Percentiles rank a stretch among this genome's conserved stretches.
These are phyloP conservation scores for Pulveroboletus sp. DNA, from an alignment of 768 basidiomycete species.

Conservation along the genomic window DNA sequence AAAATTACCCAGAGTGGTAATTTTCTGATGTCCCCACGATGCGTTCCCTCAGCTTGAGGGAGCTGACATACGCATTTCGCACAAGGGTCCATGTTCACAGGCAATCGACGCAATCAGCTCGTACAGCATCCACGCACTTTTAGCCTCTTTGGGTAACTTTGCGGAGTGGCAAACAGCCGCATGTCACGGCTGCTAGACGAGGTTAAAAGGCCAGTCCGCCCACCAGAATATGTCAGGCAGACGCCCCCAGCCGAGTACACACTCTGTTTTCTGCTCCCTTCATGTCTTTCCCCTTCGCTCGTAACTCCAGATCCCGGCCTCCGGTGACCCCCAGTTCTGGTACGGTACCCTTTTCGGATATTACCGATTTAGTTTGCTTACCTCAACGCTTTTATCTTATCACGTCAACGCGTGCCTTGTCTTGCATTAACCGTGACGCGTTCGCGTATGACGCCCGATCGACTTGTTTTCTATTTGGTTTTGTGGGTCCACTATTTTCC, in stretches of 20 bases:
- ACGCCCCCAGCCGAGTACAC: constrained; percentile 9
- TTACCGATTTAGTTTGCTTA: constrained; percentile 18
- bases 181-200: constrained; percentile 9
- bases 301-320: not conserved
- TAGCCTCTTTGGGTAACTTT: constrained; percentile 29
- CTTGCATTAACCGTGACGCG: constrained; percentile 8
- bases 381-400: constrained; percentile 23
- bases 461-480: constrained; percentile 30
- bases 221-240: constrained; percentile 4
- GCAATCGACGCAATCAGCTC: constrained; percentile 23
- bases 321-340: not conserved
- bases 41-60: constrained; percentile 8
- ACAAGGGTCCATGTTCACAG: constrained; percentile 21
- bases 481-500: constrained; percentile 34
- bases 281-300: constrained; percentile 1
- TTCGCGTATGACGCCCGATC: constrained; percentile 14
- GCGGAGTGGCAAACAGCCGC: constrained; percentile 13
- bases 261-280: not conserved
- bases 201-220: constrained; percentile 29
- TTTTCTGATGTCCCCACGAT: constrained; percentile 3
- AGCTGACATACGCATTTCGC: constrained; percentile 31
- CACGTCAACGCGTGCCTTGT: constrained; percentile 1
- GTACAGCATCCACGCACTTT: constrained; percentile 18
- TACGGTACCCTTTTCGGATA: constrained; percentile 13
- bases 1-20: constrained; percentile 25